phyloP scores from a whole-genome alignment of 805 yeast species.

The Candida quercuum region DNA sequence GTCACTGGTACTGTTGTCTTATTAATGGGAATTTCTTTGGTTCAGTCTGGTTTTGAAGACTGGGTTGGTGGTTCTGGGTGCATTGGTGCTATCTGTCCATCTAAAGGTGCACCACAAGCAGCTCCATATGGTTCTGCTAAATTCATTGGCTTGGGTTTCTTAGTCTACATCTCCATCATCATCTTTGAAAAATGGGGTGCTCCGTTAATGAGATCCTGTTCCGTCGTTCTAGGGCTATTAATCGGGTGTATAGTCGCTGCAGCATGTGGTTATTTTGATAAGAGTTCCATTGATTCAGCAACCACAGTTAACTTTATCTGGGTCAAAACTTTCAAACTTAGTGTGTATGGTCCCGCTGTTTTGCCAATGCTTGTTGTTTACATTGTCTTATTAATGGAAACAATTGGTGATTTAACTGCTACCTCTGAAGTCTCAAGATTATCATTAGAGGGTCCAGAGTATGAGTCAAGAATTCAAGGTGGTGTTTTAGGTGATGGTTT shows the following conservation, averaged over 20 bases:
- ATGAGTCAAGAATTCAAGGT: conserved; percentile 87
- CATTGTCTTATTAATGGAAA: conserved; percentile 80
- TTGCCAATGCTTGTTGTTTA: conserved; percentile 81
- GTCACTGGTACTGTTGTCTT: conserved; percentile 93
- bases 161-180: conserved; percentile 70
- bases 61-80: conserved; percentile 88
- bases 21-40: conserved; percentile 70
- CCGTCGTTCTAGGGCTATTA: conserved; percentile 78
- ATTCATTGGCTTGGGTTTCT: conserved; percentile 82
- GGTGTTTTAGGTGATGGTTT: conserved; percentile 88
- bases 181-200: conserved; percentile 84
- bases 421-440: conserved; percentile 86
- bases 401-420: conserved; percentile 92
- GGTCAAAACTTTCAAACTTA: conserved; percentile 76
- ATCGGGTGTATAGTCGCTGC: conserved; percentile 92
- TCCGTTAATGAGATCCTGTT: conserved; percentile 91
- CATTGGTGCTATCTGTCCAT: conserved; percentile 41
- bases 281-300: conserved; percentile 54
- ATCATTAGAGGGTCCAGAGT: conserved; percentile 74
- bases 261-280: conserved; percentile 78
- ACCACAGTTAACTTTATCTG: conserved; percentile 85
- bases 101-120: conserved; percentile 47
- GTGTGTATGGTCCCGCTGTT: conserved; percentile 80
- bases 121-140: conserved; percentile 85
- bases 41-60: conserved; percentile 71